A percentile compares a stretch with the other conserved stretches of the same genome.
Evolutionary conservation across 225 moss, liverwort and hornwort genomes (phyloP).

Genomic region (Climacium dendroides): DNA sequence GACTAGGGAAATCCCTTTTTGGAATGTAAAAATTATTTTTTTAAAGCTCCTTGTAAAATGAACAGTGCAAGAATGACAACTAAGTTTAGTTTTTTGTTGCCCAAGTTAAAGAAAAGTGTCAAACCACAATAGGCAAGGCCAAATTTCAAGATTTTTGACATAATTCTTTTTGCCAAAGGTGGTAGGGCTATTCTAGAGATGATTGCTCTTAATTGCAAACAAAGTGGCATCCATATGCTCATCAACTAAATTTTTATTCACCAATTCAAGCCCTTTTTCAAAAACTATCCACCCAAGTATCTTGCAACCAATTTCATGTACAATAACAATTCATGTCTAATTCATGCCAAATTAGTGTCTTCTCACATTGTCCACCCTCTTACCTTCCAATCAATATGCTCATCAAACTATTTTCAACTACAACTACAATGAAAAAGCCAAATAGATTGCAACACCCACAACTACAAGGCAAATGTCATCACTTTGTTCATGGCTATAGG

Average conservation of each 20-base stretch:
- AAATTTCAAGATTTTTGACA: not conserved
- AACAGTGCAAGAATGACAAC: fast-evolving
- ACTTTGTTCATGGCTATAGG: not conserved
- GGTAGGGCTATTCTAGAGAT: not conserved
- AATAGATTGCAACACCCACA: not conserved
- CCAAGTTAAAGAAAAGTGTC: not conserved
- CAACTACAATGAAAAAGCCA: fast-evolving
- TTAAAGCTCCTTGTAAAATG: not conserved
- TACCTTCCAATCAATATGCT: not conserved
- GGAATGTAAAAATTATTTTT: not conserved
- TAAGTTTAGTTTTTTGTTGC: not conserved
- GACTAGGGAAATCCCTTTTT: not conserved
- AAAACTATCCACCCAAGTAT: not conserved
- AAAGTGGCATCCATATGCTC: fast-evolving
- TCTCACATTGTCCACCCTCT: no score
- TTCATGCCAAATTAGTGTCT: not conserved
- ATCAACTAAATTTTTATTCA: not conserved
- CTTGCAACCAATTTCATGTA: not conserved
- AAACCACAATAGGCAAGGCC: not conserved
- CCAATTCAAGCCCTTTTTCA: not conserved
- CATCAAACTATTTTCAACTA: not conserved
- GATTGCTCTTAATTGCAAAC: not conserved
- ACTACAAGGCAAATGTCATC: not conserved
- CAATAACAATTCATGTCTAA: not conserved
- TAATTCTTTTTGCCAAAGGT: not conserved